Evolutionary conservation across 169 alveolate species (phyloP), one percentile per base, ranked within the genome.

Genomic region (Plasmodium sp.): DNA sequence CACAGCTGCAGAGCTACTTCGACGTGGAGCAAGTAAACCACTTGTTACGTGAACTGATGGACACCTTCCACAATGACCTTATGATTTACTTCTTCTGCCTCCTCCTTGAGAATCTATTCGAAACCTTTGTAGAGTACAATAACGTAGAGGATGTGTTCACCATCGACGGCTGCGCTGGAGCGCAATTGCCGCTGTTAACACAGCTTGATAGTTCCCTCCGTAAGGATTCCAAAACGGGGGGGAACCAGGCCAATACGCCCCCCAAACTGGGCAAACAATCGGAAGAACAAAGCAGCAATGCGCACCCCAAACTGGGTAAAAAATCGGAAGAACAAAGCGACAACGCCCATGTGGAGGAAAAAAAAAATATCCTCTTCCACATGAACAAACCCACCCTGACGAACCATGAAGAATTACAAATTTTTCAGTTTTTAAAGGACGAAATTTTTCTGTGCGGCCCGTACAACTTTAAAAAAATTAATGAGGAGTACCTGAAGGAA

Each of bases 11-110:
- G 4, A 67, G 7, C 31, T 56, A 75, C 67, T 75, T 86, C 71
- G 67, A 86, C 10, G 22, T 36, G 31, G 33, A 6, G 9, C 41
- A 75, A 75, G 71, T 86, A 34, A 86, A 75, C 79, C 31, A 7
- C 12, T 14, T 86, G 27, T 36, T 86, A 56, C 54, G n/a, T 43
- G 73, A 86, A 54, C 67, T 86, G 7, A 58, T 86, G 72, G 62
- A 56, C 33, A 54, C 85, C 34, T 56, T 86, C 81, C 39, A 77
- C n/a, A 75, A 86, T 34, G 93, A 86, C 3, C 58, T 86, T 51
- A 86, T 75, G 86, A 56, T 86, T 48, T 86, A 86, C 81, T 79
- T 86, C 22, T 86, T 86, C 81, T 86, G 93, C 34, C 27, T 86
- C 14, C 16, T 86, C 34, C 73, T 86, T 7, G 71, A 27, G 2